Base-by-base conservation (phyloP, 2,329 filamentous ascomycete genomes). In the Ophiocordyceps camponoti-leonardi region DNA sequence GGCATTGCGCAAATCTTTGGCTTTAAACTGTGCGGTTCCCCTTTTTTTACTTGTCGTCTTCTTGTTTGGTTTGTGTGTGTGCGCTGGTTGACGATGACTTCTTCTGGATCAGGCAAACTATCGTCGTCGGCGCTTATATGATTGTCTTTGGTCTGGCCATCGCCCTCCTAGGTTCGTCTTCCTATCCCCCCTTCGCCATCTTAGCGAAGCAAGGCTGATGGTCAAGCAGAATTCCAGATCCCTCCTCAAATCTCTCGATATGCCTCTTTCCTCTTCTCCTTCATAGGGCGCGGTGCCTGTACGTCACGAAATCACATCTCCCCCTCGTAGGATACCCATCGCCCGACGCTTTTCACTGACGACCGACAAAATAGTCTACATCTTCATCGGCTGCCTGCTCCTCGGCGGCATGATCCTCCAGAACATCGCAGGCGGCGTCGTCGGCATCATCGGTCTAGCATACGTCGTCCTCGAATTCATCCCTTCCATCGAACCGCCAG, bases 231-330 rank as follows among this genome's bases (percentile, higher is more conserved):
- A 67, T 94, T 96, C 69, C 83, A 94, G 66, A 90, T 95, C 55
- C 90, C 92, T 44, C 86, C 88, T 48, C 88, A 94, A 62, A 74
- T 94, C 46, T 83, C 87, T 48, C 82, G 86, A 67, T 94, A 96
- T 70, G 90, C 87, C 46, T 94, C 86, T 12, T 98, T 98, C 72
- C 81, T 96, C 66, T 96, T 96, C 72, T 94, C 86, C 47, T 96
- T 98, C 73, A 68, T 96, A 54, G 92, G 92, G 50, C 87, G 92
- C 60, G 92, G 92, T 66, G 73, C 86, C 62, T 96, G 88, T 94
- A 78, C 67, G 86, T 79, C 16, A 18, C 30, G n/a, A n/a, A n/a
- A n/a, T n/a, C n/a, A n/a, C n/a, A n/a, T n/a, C n/a, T n/a, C n/a
- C n/a, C n/a, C n/a, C n/a, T n/a, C n/a, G n/a, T n/a, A n/a, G n/a